Conservation (phyloP, 495 filamentous ascomycete genomes). For the Chaetomium cochliodes region DNA sequence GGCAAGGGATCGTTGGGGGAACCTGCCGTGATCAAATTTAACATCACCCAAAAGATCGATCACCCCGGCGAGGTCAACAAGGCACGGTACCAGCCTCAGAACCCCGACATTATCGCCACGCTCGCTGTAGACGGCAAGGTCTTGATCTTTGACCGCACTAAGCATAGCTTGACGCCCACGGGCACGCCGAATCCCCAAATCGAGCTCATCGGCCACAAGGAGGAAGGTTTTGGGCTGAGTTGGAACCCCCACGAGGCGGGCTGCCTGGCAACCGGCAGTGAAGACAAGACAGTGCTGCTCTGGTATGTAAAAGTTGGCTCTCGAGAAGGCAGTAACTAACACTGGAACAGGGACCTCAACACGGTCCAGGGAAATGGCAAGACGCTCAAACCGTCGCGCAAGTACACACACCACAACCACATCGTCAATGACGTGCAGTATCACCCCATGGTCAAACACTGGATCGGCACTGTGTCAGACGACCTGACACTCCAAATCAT, state of each 20-base stretch:
- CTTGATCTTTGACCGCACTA: slow-evolving; percentile 92
- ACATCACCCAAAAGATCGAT: slow-evolving; percentile 90
- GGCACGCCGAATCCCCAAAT: slow-evolving; percentile 75
- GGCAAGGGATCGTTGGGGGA: slow-evolving; percentile 54
- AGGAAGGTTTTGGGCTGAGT: slow-evolving; percentile 90
- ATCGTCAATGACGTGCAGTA: slow-evolving; percentile 97
- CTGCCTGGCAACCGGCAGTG: slow-evolving; percentile 81
- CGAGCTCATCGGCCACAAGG: slow-evolving; percentile 78
- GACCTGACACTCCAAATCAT: slow-evolving; percentile 90
- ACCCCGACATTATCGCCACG: slow-evolving; percentile 94
- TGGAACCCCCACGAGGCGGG: slow-evolving; percentile 88
- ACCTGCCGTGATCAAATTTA: slow-evolving; percentile 70
- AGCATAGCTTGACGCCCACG: slow-evolving; percentile 73
- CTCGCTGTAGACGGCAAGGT: slow-evolving; percentile 84
- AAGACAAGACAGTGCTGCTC: slow-evolving; percentile 84
- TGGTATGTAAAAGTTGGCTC: slow-evolving; percentile 58
- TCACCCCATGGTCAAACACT: slow-evolving; percentile 74
- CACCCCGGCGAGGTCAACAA: slow-evolving; percentile 98
- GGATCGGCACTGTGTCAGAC: slow-evolving; percentile 93
- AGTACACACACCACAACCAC: slow-evolving; percentile 83
- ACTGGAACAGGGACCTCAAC: slow-evolving; percentile 66
- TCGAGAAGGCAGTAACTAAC: slow-evolving; percentile 19
- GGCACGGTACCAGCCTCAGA: slow-evolving; percentile 95
- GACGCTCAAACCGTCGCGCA: slow-evolving; percentile 63
- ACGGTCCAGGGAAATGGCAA: slow-evolving; percentile 63